Evolutionary conservation across 768 basidiomycete species (phyloP), one percentile per base, ranked within the genome.

Genomic region (Leccinum arenicola): DNA sequence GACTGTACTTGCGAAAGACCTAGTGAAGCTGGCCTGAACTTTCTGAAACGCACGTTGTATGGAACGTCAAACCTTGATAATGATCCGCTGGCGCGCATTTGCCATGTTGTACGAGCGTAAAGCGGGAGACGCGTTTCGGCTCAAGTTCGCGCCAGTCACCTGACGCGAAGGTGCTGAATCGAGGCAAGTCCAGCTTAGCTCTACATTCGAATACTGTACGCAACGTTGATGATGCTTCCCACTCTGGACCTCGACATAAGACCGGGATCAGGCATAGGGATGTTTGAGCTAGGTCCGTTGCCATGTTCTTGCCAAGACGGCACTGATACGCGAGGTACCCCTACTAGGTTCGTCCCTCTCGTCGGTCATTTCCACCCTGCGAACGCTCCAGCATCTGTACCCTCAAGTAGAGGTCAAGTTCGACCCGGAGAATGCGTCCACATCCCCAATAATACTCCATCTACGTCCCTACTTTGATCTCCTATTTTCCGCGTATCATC

Each of bases 1-100:
- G 90, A 66, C 90, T 91, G 70, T 91, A 93, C 74, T 94, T 94
- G 53, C 91, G 81, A 69, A 93, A 93, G 48, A 91, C 87, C 90
- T 93, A 62, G 45, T 59, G 52, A 56, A 56, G 35, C 12, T 52
- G 40, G 15, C 23, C 50, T 45, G 31, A 36, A 15, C n/a, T 8
- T 48, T 36, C 19, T 53, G 31, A 7, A 15, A n/a, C 23, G 15
- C 7, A 11, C n/a, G 23, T 45, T 19, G 10, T 45, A 49, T 21
- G 36, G 27, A 23, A 21, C 19, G 5, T 54, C 58, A 10, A 52
- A 80, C 79, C 72, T 80, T 81, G 67, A 81, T 78, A 57, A 81
- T 78, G 8, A 66, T 67, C 50, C 77, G 69, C 57, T 81, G 79
- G 27, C 74, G 73, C 14, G 61, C 58, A 38, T 77, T 74, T 4